Evolutionary conservation across 1,139 yeast genomes (phyloP), one percentile per base, ranked within the genome.

Genomic region (Saccharomycopsis hybrid): DNA sequence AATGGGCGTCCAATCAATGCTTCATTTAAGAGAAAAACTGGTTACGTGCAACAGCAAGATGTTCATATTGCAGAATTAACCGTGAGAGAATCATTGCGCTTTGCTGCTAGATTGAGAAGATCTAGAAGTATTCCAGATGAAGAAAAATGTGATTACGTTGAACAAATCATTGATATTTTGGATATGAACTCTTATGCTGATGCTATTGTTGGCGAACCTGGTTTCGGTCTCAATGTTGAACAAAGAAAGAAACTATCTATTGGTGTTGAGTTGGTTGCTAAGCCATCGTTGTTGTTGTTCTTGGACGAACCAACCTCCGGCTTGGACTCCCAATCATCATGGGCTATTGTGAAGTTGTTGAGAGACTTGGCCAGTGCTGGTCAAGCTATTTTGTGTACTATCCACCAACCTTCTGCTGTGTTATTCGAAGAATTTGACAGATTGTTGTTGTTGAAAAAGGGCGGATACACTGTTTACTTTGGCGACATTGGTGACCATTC

Each of bases 221-320:
- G 80, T 44, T 63, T 65, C 53, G 81, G 81, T 49, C 66, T 76
- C 54, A 79, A 78, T 57, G 84, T 79, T 39, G 84, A 79, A 58
- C 85, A 79, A 64, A 68, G 82, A 56, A 78, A 78, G 64, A 78
- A 76, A 61, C 66, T 78, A 48, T 74, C 82, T 2, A 79, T 80
- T 64, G 85, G 77, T 54, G 75, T 74, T 29, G 80, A 75, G 58
- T 62, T 75, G 51, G 78, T 72, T 48, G 77, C 79, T 30, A 75
- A 74, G 55, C 80, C 80, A 30, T 68, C 72, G 32, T 61, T 75
- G 30, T 62, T 75, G 53, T 61, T 75, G 49, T 75, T 75, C 60
- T 65, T 75, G 57, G 80, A 75, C 63, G 78, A 74, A 56, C 78
- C 78, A 46, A 74, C 78, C 3, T 74, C 80, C 38, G 79, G 79